Evolutionary conservation across 257 asterid genomes (phyloP).

Genomic region (Rehmannia glutinosa): DNA sequence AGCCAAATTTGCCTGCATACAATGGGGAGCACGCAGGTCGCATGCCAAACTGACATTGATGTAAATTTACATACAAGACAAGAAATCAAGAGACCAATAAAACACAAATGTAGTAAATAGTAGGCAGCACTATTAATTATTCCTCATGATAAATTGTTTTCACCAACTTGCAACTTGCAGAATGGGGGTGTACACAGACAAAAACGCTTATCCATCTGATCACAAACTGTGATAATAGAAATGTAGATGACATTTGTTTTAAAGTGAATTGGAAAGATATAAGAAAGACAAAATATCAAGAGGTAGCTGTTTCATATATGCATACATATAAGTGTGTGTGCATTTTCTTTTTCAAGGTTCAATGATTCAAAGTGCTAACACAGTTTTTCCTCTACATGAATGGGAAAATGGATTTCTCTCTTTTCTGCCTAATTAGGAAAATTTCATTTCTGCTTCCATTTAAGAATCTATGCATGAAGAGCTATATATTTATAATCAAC

Average conservation of each 20-base stretch:
- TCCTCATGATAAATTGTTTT: background rate
- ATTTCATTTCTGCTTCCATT: background rate
- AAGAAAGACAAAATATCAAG: background rate
- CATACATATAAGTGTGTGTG: too few relatives aligned
- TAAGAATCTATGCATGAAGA: background rate
- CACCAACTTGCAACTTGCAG: slow-evolving; percentile 12
- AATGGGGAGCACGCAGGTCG: slow-evolving; percentile 3
- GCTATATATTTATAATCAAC: background rate
- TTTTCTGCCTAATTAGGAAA: slow-evolving; percentile 16
- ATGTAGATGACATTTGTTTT: background rate
- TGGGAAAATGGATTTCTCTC: slow-evolving; percentile 8
- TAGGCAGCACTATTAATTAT: background rate
- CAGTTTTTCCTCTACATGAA: background rate
- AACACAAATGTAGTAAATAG: background rate
- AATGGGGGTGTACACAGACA: background rate
- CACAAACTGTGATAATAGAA: background rate
- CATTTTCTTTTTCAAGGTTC: slow-evolving; percentile 4
- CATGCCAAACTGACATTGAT: background rate
- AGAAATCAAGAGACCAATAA: background rate
- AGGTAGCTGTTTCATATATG: too few relatives aligned
- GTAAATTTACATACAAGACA: background rate
- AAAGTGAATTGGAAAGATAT: background rate
- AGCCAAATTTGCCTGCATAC: background rate
- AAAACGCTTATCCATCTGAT: background rate
- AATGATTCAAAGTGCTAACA: background rate